These are phyloP conservation scores for Diutina rugosa DNA, from an alignment of 1,139 yeast species.

Conservation along the genomic window DNA sequence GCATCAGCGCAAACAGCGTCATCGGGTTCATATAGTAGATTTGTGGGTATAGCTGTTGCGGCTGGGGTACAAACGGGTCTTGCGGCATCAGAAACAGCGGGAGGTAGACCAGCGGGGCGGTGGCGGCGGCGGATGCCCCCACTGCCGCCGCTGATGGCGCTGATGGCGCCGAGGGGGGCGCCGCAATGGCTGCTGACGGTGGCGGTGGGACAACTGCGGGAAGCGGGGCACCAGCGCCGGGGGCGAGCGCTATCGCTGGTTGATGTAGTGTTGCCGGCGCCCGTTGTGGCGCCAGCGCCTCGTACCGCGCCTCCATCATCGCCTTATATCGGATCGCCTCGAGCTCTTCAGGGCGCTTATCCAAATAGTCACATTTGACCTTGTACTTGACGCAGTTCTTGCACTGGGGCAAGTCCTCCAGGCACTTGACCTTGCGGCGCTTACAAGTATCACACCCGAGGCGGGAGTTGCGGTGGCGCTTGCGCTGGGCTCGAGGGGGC, in stretches of 20 bases:
- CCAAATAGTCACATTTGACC: conserved; percentile 28
- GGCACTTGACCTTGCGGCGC: conserved; percentile 30
- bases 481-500: conserved; percentile 3
- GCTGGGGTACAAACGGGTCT: background rate
- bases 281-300: background rate
- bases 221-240: background rate
- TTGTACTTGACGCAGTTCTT: conserved; percentile 29
- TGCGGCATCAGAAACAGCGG: background rate
- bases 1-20: background rate
- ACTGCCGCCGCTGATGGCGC: background rate
- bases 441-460: conserved; percentile 35
- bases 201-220: background rate
- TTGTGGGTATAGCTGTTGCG: background rate
- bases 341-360: conserved; percentile 21
- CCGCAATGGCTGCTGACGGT: background rate
- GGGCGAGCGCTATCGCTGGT: no score
- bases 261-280: background rate
- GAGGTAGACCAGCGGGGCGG: background rate
- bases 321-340: conserved; percentile 9
- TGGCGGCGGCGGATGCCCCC: background rate
- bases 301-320: background rate
- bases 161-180: background rate
- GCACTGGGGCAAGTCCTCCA: conserved; percentile 31
- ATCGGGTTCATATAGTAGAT: background rate
- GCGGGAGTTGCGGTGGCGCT: conserved; percentile 10